Base-by-base conservation (phyloP, 352 stramenopile genomes). In the Halophytophthora batemanensis region DNA sequence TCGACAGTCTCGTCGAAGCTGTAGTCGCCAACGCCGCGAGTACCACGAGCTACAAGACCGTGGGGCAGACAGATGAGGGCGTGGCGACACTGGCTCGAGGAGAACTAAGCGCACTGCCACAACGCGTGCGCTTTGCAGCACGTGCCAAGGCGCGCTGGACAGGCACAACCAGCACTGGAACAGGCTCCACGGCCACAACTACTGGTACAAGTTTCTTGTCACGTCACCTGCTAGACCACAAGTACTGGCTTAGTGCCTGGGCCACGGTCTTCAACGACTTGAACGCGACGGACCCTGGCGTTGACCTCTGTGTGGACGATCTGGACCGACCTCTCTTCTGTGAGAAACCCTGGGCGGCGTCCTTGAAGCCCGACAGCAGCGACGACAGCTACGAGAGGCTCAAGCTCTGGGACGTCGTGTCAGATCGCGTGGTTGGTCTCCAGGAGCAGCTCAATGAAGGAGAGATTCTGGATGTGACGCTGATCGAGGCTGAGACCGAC, bases 231-330 rank as follows among this genome's bases (percentile, higher is more conserved):
- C 58, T 82, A 36, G 69, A 82, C 22, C 71, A 79, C 39, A 79
- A 77, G 53, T 79, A 79, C 22, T 82, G 71, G 71, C 71, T 82
- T 54, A 76, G 66, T 29, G 69, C 74, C 23, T 82, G 69, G 71
- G 69, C 51, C 15, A 80, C 71, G 4, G 56, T 61, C 12, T 82
- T 82, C 19, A 47, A 64, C 18, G 69, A 72, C 17, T 56, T 82
- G n/a, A 23, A 65, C 15, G 21, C 48, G 3, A 35, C 43, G 17
- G 61, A 74, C n/a, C 63, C 57, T 11, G 71, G 71, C 39, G 58
- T 80, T 13, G 69, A 82, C 35, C 55, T 82, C 42, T 82, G 71
- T 25, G 50, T 82, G 13, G 71, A 82, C 37, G 69, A 79, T 53
- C 56, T 79, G 45, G 71, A 82, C 50, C 64, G 71, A 2, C 69